Evolutionary conservation across 2,329 filamentous ascomycete species (phyloP), one percentile per base, ranked within the genome.

Genomic region (Fusarium sp.): DNA sequence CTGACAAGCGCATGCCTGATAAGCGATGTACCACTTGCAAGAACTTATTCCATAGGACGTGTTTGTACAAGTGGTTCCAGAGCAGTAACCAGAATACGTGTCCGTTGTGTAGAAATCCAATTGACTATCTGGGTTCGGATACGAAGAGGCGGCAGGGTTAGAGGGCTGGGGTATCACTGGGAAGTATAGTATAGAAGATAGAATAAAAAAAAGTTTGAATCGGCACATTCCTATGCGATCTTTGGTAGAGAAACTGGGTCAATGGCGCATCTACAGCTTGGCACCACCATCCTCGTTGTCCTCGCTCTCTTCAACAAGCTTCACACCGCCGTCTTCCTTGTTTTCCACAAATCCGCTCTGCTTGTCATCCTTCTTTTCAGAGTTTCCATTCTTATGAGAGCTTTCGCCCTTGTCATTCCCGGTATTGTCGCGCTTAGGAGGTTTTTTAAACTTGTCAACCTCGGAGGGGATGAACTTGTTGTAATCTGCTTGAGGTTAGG

Each of bases 61-160:
- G 96, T 83, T 83, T 99, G 82, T 97, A 94, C 85, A 95, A 95
- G 83, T 99, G 96, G 96, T 98, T 99, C 86, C 93, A 94, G 86
- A 95, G 88, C 76, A 97, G 94, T 80, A 97, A 94, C 81, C 92
- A 94, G 78, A 96, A 93, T 77, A 95, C 92, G 53, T 99, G 96
- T 82, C 96, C 96, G 52, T 85, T 99, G 72, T 99, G 96, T 83
- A 88, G 96, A 76, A 97, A 97, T 80, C 91, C 93, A 27, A 98
- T 98, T 80, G 88, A 90, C 59, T 90, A 90, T 53, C 63, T 84
- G 22, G 83, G 83, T 1, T 78, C 83, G 11, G 83, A 85, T 62
- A 83, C 81, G 14, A 82, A 80, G 79, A 80, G 81, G 64, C 76
- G 81, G 17, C 80, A 82, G 56, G 74, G 67, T 15, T 75, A 55